Evolutionary conservation across 2,329 filamentous ascomycete species (phyloP), one percentile per base, ranked within the genome.

Genomic region (Pyricularia grisea): DNA sequence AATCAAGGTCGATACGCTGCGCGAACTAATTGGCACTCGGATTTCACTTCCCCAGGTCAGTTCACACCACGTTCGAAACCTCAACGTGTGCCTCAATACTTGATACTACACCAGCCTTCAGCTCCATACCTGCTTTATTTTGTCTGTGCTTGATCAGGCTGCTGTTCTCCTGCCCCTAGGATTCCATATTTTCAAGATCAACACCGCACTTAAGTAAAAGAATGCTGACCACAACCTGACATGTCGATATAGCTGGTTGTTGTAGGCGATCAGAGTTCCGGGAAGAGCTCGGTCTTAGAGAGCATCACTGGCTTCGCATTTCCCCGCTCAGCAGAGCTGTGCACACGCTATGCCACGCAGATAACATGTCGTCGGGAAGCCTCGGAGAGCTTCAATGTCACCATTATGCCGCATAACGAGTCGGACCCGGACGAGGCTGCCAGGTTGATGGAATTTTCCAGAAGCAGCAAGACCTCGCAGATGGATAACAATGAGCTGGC

Each of bases 221-320:
- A n/a, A 3, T 58, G 20, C 55, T 58, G 9, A 23, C 55, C 23
- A 58, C 30, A 60, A 1, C 1, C 30, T 11, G 3, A 23, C 67
- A 73, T 7, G 10, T 74, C 82, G 0, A 81, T 81, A 74, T 89
- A 93, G 80, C 91, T 95, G 73, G 90, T 91, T 42, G 92, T 94
- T 9, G 92, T 94, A 12, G 92, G 92, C 71, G 93, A 92, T 73
- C 92, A 95, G 76, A 94, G 91, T 0, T 93, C 92, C 63, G 92
- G 92, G 74, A 96, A 96, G 82, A 93, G 90, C 77, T 94, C 92
- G 1, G 90, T 95, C 23, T 81, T 95, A 33, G 92, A 95, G 76
- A 93, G 79, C 23, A 71, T 86, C 36, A 85, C 83, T 0, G 81
- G 81, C 0, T 82, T 85, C 50, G 78, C 79, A 0, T 84, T 85